phyloP scores from a whole-genome alignment of 2,329 filamentous ascomycete genomes.

The Tolypocladium guangdongense region DNA sequence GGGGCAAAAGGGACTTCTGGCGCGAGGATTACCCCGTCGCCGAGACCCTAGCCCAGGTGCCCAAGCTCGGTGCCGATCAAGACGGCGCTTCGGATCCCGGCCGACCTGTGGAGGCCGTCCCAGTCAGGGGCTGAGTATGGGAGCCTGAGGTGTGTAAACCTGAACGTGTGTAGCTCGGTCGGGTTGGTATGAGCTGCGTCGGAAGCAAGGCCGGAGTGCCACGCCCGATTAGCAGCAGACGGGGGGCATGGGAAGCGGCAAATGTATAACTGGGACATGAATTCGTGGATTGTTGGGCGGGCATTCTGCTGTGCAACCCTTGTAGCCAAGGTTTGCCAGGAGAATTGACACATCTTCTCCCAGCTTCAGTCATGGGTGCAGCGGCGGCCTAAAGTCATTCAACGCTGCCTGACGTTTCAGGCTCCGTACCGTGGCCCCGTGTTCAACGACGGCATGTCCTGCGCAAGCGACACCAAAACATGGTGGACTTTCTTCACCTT shows the following conservation, averaged over 20 bases:
- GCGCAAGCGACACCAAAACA: background rate
- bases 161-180: background rate
- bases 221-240: background rate
- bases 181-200: background rate
- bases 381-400: too few species aligned
- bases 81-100: conserved; percentile 7
- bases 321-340: background rate
- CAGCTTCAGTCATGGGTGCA: too few species aligned
- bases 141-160: background rate
- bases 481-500: background rate
- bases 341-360: background rate
- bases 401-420: background rate
- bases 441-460: background rate
- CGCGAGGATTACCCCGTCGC: conserved; percentile 20
- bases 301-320: background rate
- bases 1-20: conserved; percentile 70
- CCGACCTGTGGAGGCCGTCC: background rate
- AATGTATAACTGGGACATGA: background rate
- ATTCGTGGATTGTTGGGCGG: background rate
- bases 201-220: background rate
- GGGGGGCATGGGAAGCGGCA: background rate
- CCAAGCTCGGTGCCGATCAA: conserved; percentile 9
- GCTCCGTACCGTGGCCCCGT: background rate
- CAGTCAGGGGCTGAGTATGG: conserved; percentile 1
- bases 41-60: conserved; percentile 2